Evolutionary conservation across 2,329 filamentous ascomycete species (phyloP).

Genomic region (Venturia carpophila): DNA sequence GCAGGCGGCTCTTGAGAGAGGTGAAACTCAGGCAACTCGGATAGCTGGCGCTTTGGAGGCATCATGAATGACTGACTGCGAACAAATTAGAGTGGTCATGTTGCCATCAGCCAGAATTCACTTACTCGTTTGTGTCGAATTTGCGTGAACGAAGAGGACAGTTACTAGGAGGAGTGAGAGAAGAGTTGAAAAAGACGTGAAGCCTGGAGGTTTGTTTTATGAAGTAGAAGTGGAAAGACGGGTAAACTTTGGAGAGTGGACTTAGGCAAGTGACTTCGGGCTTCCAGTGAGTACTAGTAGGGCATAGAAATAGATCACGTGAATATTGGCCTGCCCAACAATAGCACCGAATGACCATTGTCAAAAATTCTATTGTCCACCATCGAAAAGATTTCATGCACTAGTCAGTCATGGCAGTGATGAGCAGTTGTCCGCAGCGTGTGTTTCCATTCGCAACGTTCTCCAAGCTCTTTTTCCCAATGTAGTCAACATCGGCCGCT

Average conservation of each 20-base stretch:
- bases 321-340: background rate
- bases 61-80: background rate
- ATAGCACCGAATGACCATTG: background rate
- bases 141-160: background rate
- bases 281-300: background rate
- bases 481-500: too few relatives aligned
- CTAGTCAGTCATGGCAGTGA: background rate
- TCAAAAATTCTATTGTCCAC: background rate
- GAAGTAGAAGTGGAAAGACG: background rate
- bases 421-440: background rate
- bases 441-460: background rate
- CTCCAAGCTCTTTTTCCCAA: slow-evolving; percentile 4
- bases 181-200: background rate
- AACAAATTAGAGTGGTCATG: background rate
- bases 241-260: background rate
- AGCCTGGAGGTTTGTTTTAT: background rate
- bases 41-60: background rate
- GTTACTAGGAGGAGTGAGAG: background rate
- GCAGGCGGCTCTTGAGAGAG: background rate
- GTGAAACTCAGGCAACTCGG: background rate
- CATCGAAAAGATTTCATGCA: background rate
- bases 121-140: background rate
- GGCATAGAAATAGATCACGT: background rate
- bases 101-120: background rate
- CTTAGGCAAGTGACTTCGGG: background rate